Evolutionary conservation across 345 rosid genomes (phyloP).

Genomic region (Salix exigua): DNA sequence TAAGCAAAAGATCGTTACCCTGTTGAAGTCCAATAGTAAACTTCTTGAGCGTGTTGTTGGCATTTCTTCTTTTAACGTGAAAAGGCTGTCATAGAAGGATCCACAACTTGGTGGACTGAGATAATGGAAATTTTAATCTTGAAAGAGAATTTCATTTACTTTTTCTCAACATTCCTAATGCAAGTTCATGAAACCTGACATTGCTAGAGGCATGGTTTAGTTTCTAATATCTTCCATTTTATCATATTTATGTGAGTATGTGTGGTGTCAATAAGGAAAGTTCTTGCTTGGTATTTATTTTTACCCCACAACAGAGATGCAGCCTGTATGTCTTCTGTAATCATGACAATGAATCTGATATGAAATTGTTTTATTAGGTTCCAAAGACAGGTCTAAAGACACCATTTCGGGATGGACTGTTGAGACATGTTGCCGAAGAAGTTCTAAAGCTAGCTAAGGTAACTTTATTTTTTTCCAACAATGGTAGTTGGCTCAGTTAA

Average conservation of each 20-base stretch:
- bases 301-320: background rate
- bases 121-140: background rate
- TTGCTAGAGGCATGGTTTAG: background rate
- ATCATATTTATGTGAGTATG: too few species aligned
- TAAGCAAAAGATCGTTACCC: background rate
- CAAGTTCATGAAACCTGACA: background rate
- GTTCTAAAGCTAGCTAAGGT: slow-evolving; percentile 82
- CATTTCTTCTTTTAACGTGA: background rate
- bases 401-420: slow-evolving; percentile 79
- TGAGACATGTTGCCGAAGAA: slow-evolving; percentile 79
- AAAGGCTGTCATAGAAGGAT: background rate
- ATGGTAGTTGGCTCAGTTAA: background rate
- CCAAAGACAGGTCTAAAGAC: slow-evolving; percentile 81
- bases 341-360: slow-evolving; percentile 19
- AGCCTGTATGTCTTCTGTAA: background rate
- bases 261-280: background rate
- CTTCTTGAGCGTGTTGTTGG: background rate
- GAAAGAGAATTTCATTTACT: background rate
- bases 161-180: background rate
- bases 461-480: background rate
- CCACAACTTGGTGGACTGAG: background rate
- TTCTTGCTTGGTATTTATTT: background rate
- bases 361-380: slow-evolving; percentile 47
- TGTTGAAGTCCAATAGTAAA: background rate
- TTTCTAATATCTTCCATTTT: background rate